These are phyloP conservation scores for Sequoiadendron giganteum DNA, from an alignment of 75 land plant genomes.

Conservation along the genomic window DNA sequence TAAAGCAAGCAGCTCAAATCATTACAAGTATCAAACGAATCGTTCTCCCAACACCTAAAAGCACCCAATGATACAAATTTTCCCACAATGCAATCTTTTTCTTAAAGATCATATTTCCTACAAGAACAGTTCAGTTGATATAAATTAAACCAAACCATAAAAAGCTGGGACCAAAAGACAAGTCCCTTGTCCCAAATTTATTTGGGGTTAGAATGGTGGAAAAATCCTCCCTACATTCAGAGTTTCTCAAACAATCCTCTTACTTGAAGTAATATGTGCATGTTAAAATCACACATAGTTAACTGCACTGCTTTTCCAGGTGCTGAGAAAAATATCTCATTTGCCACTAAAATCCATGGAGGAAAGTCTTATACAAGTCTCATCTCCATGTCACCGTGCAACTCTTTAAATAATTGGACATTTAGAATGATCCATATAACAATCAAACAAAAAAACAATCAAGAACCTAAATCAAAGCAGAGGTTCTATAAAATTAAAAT, in stretches of 20 bases:
- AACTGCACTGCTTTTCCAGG: background rate
- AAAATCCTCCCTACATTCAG: background rate
- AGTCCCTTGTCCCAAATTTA: background rate
- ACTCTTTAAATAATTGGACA: background rate
- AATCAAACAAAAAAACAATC: no score
- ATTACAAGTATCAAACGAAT: background rate
- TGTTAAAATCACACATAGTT: background rate
- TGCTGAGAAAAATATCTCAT: background rate
- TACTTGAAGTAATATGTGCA: background rate
- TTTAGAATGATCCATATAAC: background rate
- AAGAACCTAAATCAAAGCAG: background rate
- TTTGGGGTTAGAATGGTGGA: background rate
- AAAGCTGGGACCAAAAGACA: background rate
- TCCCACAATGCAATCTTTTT: background rate
- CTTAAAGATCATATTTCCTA: background rate
- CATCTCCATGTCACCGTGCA: background rate
- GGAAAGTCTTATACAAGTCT: background rate
- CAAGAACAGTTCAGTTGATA: background rate
- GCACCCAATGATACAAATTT: no score
- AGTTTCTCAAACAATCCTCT: background rate
- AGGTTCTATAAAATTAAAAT: no score
- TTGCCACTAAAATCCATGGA: background rate
- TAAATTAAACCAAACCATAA: background rate
- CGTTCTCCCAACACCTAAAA: no score
- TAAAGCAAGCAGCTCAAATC: background rate